These are phyloP conservation scores for Cenchrus americanus DNA, from an alignment of 176 grass and related monocot genomes.

Conservation along the genomic window DNA sequence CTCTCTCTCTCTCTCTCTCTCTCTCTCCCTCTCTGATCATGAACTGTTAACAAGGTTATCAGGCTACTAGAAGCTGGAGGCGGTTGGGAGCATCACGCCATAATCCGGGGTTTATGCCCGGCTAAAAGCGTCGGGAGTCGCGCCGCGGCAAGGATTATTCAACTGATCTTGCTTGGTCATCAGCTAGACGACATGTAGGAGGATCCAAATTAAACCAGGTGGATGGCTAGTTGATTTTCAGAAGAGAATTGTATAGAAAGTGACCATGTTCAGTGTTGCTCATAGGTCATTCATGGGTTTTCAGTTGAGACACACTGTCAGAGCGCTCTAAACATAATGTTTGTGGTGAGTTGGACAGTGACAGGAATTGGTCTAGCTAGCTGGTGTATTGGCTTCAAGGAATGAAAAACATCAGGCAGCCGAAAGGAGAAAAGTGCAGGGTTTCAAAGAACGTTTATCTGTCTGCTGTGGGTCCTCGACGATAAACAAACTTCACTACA, in stretches of 20 bases:
- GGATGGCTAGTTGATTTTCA: constrained; percentile 7
- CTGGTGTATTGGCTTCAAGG: neutral
- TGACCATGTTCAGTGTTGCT: constrained; percentile 32
- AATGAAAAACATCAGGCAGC: constrained; percentile 23
- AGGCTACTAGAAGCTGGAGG: constrained; percentile 2
- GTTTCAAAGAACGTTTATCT: neutral
- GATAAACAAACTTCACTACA: constrained; percentile 16
- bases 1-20: too few species aligned
- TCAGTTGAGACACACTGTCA: constrained; percentile 9
- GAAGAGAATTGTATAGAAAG: neutral
- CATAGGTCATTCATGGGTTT: constrained; percentile 22
- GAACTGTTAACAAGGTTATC: constrained; percentile 25
- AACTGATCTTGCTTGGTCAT: constrained; percentile 29
- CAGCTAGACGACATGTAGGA: constrained; percentile 20
- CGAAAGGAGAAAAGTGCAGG: constrained; percentile 26
- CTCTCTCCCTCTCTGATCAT: neutral
- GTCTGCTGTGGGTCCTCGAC: constrained; percentile 15
- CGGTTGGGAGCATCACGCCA: constrained; percentile 17
- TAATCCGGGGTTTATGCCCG: constrained; percentile 23
- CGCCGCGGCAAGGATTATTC: neutral
- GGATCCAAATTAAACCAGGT: constrained; percentile 15
- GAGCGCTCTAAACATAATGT: neutral
- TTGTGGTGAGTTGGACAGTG: constrained; percentile 20
- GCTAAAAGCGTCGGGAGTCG: neutral
- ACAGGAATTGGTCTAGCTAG: constrained; percentile 19